Percentiles rank a stretch among this genome's conserved stretches.
These are phyloP conservation scores for Tuber magnatum DNA, from an alignment of 495 filamentous ascomycete genomes.

Conservation along the genomic window DNA sequence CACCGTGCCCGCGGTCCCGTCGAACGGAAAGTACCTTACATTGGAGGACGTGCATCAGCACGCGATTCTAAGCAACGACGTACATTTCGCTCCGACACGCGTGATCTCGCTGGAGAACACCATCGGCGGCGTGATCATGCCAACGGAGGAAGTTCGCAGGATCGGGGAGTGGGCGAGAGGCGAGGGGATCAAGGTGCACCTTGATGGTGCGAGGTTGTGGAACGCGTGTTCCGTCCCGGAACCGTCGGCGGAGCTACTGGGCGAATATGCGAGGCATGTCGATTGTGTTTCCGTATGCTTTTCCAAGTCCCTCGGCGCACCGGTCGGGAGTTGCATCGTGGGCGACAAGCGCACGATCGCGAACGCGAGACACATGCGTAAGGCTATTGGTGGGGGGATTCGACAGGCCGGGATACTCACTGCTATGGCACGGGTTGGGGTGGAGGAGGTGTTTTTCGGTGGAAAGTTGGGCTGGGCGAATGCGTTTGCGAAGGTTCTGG, in stretches of 20 bases:
- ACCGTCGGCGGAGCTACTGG: slow-evolving; percentile 49
- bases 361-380: slow-evolving; percentile 69
- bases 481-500: slow-evolving; percentile 57
- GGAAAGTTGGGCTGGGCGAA: slow-evolving; percentile 60
- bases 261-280: slow-evolving; percentile 63
- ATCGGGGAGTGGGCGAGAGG: slow-evolving; percentile 65
- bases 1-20: slow-evolving; percentile 52
- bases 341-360: slow-evolving; percentile 56
- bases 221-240: slow-evolving; percentile 57
- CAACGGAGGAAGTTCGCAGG: slow-evolving; percentile 57
- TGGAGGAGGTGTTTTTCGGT: slow-evolving; percentile 65
- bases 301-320: slow-evolving; percentile 82
- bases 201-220: slow-evolving; percentile 82
- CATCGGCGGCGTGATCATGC: slow-evolving; percentile 68
- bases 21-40: slow-evolving; percentile 65
- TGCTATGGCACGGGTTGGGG: slow-evolving; percentile 52
- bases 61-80: slow-evolving; percentile 48
- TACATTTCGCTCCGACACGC: slow-evolving; percentile 64
- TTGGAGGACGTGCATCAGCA: slow-evolving; percentile 63
- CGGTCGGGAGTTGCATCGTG: slow-evolving; percentile 73
- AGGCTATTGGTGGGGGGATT: slow-evolving; percentile 75
- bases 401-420: slow-evolving; percentile 62
- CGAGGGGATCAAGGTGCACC: slow-evolving; percentile 64
- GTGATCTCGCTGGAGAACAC: slow-evolving; percentile 85
- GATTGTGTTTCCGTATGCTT: slow-evolving; percentile 82